A percentile compares a stretch with the other conserved stretches of the same genome.
These are phyloP conservation scores for Ophiosphaerella narmari DNA, from an alignment of 2,329 filamentous ascomycete species.

Conservation along the genomic window DNA sequence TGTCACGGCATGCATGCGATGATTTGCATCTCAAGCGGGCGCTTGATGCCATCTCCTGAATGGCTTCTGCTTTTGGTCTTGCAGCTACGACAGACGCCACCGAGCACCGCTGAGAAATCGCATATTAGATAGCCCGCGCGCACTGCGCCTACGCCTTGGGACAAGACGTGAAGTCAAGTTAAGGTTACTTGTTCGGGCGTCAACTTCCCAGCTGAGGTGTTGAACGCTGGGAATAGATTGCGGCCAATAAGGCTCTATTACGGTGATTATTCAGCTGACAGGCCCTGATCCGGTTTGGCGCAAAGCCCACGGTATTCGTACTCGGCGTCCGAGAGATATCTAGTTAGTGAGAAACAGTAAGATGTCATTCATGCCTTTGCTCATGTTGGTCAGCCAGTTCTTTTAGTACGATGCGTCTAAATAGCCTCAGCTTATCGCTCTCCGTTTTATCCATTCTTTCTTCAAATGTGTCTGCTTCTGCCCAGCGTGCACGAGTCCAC, in stretches of 20 bases:
- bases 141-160: no score
- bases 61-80: constrained; percentile 8
- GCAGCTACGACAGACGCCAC: constrained; percentile 8
- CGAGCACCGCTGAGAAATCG: neutral
- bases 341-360: no score
- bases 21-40: constrained; percentile 1
- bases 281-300: neutral
- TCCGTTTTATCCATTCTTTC: neutral
- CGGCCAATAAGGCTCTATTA: neutral
- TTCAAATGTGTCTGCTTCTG: neutral
- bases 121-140: no score
- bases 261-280: constrained; percentile 4
- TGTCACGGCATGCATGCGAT: constrained; percentile 1
- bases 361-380: no score
- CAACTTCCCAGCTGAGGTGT: neutral
- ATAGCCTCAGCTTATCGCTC: neutral
- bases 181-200: constrained; percentile 1
- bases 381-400: neutral
- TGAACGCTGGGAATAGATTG: neutral
- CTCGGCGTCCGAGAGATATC: no score
- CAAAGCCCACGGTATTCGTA: neutral
- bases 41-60: constrained; percentile 19
- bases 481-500: constrained; percentile 3
- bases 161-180: constrained; percentile 2
- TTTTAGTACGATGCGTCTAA: neutral